Evolutionary conservation across 305 asterid species (phyloP), one percentile per base, ranked within the genome.

Genomic region (Solanum hybrid): DNA sequence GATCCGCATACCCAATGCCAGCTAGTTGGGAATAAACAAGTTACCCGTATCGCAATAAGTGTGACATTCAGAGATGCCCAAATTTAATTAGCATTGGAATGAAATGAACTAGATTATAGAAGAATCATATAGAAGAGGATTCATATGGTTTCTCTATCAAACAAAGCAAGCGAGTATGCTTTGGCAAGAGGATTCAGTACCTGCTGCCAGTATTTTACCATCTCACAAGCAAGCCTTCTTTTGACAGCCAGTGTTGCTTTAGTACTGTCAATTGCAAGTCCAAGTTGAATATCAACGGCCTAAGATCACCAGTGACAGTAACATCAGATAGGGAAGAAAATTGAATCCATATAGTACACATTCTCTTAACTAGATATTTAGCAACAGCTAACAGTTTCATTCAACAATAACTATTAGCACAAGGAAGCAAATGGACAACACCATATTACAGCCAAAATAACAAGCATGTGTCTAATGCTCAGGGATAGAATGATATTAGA

Each of bases 181-280:
- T 57, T 85, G 88, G 77, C 33, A 33, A 33, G 73, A 85, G 77
- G 42, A 26, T 46, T 67, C 22, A 67, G 77, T 92, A 97, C 99
- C 99, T 98, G 99, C 94, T 97, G 99, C 98, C 99, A 98, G 91
- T 94, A 98, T 94, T 98, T 98, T 26, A 98, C 98, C 99, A 98
- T 98, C 96, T 98, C 99, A 90, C 99, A 97, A 33, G 99, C 98
- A 91, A 98, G 98, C 92, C 99, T 95, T 91, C 99, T 92, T 94
- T 98, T 98, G 78, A 98, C 99, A 64, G 99, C 99, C 51, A 96
- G 93, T 29, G 99, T 98, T 90, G 99, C 99, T 93, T 98, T 98
- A 31, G 98, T 90, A 93, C 99, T 96, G 92, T 98, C 99, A 80
- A 98, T 98, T 91, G 99, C 99, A 91, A 96, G 98, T 89, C 99